Percentiles rank a stretch among this genome's conserved stretches.
Evolutionary conservation across 1,284 basidiomycete species (phyloP).

Genomic region (Spongiforma sp.): DNA sequence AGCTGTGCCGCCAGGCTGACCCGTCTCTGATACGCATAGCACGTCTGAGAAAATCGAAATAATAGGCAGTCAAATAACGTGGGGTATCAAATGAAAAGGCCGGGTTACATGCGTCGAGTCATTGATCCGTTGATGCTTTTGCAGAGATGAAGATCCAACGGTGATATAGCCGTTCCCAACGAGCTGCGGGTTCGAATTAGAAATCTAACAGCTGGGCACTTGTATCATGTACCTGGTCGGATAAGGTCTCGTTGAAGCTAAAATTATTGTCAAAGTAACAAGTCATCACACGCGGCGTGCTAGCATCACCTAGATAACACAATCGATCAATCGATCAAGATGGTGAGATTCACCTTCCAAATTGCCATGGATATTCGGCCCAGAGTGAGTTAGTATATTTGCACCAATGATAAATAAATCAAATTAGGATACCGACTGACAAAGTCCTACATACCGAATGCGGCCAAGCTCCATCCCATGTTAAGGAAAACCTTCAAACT

Average conservation of each 20-base stretch:
- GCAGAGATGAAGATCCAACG: slow-evolving; percentile 25
- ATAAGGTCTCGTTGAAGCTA: slow-evolving; percentile 36
- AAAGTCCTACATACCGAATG: slow-evolving; percentile 24
- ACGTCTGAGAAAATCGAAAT: slow-evolving; percentile 11
- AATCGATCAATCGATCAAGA: no score
- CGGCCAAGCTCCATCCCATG: slow-evolving; percentile 30
- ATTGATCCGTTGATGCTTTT: slow-evolving; percentile 28
- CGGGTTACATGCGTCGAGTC: slow-evolving; percentile 33
- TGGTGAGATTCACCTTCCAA: slow-evolving; percentile 22
- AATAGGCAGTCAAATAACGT: slow-evolving; percentile 24
- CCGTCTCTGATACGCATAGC: slow-evolving; percentile 27
- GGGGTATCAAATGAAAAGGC: slow-evolving; percentile 29
- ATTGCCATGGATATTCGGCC: slow-evolving; percentile 29
- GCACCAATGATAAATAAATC: slow-evolving; percentile 26
- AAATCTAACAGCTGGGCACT: background rate
- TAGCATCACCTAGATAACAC: slow-evolving; percentile 29
- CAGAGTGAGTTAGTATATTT: slow-evolving; percentile 24
- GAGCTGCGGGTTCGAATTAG: slow-evolving; percentile 20
- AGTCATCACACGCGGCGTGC: slow-evolving; percentile 34
- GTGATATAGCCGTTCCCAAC: slow-evolving; percentile 26
- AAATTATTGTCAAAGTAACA: slow-evolving; percentile 35
- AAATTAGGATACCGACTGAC: background rate
- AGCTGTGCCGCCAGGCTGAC: slow-evolving; percentile 28
- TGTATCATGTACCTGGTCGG: slow-evolving; percentile 21
- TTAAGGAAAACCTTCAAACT: slow-evolving; percentile 29